Conservation (phyloP, 495 filamentous ascomycete species). For the Penicillium riverlandense region DNA sequence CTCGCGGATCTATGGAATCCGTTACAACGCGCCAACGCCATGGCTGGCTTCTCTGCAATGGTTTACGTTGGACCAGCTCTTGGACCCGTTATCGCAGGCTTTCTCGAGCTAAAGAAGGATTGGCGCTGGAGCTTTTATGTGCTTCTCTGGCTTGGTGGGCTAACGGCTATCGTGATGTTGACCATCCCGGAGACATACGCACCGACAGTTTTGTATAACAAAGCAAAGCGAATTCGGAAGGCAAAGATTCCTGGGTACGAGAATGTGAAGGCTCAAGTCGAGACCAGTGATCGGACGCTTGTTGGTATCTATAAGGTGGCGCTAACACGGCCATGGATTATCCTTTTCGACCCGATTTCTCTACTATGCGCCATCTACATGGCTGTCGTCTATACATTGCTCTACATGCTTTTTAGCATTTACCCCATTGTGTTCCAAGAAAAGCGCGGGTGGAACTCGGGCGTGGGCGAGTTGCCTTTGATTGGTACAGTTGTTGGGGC, state of each 20-base stretch:
- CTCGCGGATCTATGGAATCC: slow-evolving; percentile 50
- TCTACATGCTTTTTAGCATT: slow-evolving; percentile 50
- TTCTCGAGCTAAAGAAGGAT: slow-evolving; percentile 35
- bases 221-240: slow-evolving; percentile 28
- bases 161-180: slow-evolving; percentile 31
- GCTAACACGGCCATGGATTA: slow-evolving; percentile 39
- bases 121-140: slow-evolving; percentile 46
- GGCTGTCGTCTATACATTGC: slow-evolving; percentile 44
- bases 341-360: slow-evolving; percentile 38
- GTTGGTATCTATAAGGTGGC: slow-evolving; percentile 42
- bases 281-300: slow-evolving; percentile 31
- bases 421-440: slow-evolving; percentile 51
- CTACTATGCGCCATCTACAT: slow-evolving; percentile 44
- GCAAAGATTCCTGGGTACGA: slow-evolving; percentile 34
- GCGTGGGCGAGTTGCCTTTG: slow-evolving; percentile 47
- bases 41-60: slow-evolving; percentile 40
- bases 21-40: slow-evolving; percentile 42
- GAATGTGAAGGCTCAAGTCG: slow-evolving; percentile 36
- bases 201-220: slow-evolving; percentile 17
- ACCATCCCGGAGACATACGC: slow-evolving; percentile 36
- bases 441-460: slow-evolving; percentile 43
- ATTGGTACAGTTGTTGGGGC: slow-evolving; percentile 43
- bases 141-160: slow-evolving; percentile 35
- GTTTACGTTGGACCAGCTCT: slow-evolving; percentile 27
- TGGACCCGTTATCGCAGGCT: slow-evolving; percentile 34